Conservation (phyloP, 108 stramenopile species). For the Pinguiococcus pyrenoidosus region DNA sequence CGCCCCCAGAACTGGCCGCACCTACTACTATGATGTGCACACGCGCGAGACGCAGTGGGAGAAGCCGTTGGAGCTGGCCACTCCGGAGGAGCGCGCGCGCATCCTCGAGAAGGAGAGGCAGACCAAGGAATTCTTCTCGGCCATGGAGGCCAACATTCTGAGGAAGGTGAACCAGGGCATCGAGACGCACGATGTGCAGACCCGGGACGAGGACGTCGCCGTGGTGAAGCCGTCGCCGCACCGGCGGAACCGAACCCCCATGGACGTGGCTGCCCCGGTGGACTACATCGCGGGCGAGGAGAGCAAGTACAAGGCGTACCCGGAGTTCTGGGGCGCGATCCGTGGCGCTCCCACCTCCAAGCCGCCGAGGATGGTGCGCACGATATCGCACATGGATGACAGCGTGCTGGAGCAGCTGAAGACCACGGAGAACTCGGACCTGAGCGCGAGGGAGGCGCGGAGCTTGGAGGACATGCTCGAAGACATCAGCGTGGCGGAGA, state of each 20-base stretch:
- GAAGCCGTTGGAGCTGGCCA: slow-evolving; percentile 43
- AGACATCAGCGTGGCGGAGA: too few species aligned
- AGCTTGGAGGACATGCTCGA: too few species aligned
- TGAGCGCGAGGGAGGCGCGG: too few species aligned
- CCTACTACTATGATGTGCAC: slow-evolving; percentile 75
- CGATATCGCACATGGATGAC: too few species aligned
- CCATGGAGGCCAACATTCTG: slow-evolving; percentile 28
- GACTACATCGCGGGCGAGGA: too few species aligned
- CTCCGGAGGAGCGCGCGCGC: slow-evolving; percentile 12
- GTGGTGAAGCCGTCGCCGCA: slow-evolving; percentile 1
- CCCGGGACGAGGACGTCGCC: background rate
- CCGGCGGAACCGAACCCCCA: background rate
- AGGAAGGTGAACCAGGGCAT: slow-evolving; percentile 19
- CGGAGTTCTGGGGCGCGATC: too few species aligned
- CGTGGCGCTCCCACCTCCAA: too few species aligned
- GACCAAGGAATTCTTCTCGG: slow-evolving; percentile 21
- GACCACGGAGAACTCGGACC: too few species aligned
- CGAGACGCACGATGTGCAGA: slow-evolving; percentile 2
- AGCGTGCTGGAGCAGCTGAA: too few species aligned
- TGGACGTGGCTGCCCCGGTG: background rate
- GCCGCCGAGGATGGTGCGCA: too few species aligned
- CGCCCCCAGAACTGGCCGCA: slow-evolving; percentile 54
- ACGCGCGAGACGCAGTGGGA: slow-evolving; percentile 89
- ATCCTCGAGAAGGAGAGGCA: slow-evolving; percentile 14
- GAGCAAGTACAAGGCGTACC: too few species aligned